Base-by-base conservation (phyloP, 1,284 basidiomycete species). In the Leccinum griseonigrum region DNA sequence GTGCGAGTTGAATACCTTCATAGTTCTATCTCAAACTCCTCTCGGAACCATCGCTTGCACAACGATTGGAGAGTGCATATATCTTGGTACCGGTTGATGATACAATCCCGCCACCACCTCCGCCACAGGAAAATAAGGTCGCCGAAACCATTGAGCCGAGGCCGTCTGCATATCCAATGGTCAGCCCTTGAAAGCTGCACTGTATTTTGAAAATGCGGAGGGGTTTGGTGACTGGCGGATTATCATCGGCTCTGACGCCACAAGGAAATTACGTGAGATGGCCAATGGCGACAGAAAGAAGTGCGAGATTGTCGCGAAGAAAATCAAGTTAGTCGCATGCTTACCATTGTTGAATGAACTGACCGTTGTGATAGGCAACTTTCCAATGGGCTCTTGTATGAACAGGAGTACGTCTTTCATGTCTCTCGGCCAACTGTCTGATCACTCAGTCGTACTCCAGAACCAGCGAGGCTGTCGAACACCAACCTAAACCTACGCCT, bases 351-450 rank as follows among this genome's bases (percentile, higher is more conserved):
- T 50, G 26, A n/a, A 16, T n/a, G 6, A 40, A 18, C 63, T 64
- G 56, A 56, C 46, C 16, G 18, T 46, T 18, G 50, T 14, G 38
- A 10, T 60, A 89, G 87, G 67, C 83, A 88, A 62, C 76, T 89
- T 3, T 89, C 87, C 0, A 81, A 82, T 5, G 87, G 87, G 0
- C 81, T 85, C 63, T 89, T 90, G 22, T 22, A 22, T 22, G 22
- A 73, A 13, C 58, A 74, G 63, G 77, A 78, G 74, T 63, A 75
- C 66, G 59, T 62, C 8, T 60, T 64, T 3, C 36, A 57, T n/a
- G 7, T 54, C 4, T 4, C 54, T 22, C 18, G 46, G 18, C 34
- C 9, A 4, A 22, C 62, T 64, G 53, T 51, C 50, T 43, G 34
- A 16, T 52, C 18, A 43, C 34, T 52, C 36, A 57, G 3, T 56